Evolutionary conservation across 257 asterid genomes (phyloP).

Genomic region (Solanum piurae): DNA sequence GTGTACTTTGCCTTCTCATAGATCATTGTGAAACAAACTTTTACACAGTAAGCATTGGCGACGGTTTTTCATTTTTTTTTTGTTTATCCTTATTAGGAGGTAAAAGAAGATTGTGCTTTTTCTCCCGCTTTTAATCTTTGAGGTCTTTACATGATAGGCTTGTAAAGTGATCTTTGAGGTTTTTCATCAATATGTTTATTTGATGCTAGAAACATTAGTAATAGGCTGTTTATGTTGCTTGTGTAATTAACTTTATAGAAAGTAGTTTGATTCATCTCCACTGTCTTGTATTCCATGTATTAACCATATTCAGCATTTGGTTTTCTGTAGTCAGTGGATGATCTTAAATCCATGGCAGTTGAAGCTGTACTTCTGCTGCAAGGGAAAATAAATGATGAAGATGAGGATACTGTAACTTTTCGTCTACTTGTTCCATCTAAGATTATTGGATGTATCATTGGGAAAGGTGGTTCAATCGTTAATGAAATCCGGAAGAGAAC

Average conservation of each 20-base stretch:
- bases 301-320: conserved; percentile 1
- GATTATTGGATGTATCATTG: conserved; percentile 88
- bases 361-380: conserved; percentile 88
- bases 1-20: not conserved
- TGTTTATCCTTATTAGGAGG: not conserved
- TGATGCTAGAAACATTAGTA: not conserved
- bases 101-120: not conserved
- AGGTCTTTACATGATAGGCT: not conserved
- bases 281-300: not conserved
- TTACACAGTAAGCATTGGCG: not conserved
- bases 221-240: not conserved
- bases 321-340: conserved; percentile 55
- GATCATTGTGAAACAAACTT: not conserved
- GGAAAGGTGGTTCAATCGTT: conserved; percentile 78
- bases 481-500: conserved; percentile 86
- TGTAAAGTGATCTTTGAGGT: no score
- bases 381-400: conserved; percentile 80
- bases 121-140: not conserved
- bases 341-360: conserved; percentile 80
- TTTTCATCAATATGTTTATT: not conserved
- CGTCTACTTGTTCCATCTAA: conserved; percentile 80
- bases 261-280: not conserved
- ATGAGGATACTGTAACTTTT: conserved; percentile 48
- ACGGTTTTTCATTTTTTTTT: not conserved
- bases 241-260: not conserved